Percentiles rank a stretch among this genome's conserved stretches.
Evolutionary conservation across 1,284 basidiomycete genomes (phyloP).

Genomic region (Ceratobasidium sp.): DNA sequence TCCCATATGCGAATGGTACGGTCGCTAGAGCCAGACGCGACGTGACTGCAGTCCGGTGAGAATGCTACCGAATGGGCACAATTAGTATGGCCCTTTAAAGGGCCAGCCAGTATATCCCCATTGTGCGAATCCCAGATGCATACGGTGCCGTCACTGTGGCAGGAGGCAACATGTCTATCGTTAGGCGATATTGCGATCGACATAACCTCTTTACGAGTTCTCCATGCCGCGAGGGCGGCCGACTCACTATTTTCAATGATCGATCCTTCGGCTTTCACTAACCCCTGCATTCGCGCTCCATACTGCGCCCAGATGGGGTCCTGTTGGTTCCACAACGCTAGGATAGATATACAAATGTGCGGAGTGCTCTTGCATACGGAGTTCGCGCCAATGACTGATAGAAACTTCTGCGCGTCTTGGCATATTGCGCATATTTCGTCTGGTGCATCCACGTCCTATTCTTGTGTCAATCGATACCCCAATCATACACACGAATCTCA

Average conservation of each 20-base stretch:
- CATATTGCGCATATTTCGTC: not conserved
- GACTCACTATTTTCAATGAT: not conserved
- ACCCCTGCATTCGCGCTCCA: not conserved
- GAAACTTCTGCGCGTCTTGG: not conserved
- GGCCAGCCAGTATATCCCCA: not conserved
- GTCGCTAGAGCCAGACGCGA: not conserved
- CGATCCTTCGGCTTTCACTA: not conserved
- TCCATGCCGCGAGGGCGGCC: not conserved
- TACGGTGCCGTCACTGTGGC: constrained; percentile 1
- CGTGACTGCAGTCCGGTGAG: not conserved
- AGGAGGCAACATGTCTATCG: constrained; percentile 6
- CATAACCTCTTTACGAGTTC: not conserved
- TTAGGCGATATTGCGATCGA: constrained; percentile 24
- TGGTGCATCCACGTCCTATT: not conserved
- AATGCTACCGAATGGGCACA: not conserved
- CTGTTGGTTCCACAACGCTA: not conserved
- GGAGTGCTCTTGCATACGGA: constrained; percentile 1
- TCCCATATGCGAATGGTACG: not conserved
- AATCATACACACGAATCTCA: no score
- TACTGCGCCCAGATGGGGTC: not conserved
- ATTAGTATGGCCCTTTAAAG: not conserved
- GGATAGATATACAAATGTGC: not conserved
- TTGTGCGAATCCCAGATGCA: constrained; percentile 31
- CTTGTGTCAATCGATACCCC: no score
- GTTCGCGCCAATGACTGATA: not conserved